Conservation (phyloP, 768 basidiomycete species). For the Russula virescens region DNA sequence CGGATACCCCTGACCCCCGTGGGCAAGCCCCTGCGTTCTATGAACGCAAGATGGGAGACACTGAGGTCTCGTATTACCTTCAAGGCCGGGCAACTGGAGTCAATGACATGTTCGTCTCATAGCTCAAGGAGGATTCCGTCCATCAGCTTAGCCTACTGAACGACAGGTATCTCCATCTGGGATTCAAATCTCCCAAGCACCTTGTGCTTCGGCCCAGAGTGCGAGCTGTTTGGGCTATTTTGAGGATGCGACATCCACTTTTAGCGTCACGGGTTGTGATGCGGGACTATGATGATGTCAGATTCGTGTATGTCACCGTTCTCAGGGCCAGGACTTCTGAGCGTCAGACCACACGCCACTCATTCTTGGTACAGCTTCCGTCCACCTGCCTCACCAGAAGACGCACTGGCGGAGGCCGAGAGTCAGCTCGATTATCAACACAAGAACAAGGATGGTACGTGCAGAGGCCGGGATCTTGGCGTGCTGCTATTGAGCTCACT, state of each 20-base stretch:
- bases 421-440: slow-evolving; percentile 44
- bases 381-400: slow-evolving; percentile 38
- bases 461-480: slow-evolving; percentile 1
- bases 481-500: not conserved
- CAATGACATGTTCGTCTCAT: slow-evolving; percentile 69
- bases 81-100: slow-evolving; percentile 75
- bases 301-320: slow-evolving; percentile 52
- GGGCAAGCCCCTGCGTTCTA: slow-evolving; percentile 15
- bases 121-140: not conserved
- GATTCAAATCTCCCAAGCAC: slow-evolving; percentile 45
- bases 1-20: not conserved
- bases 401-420: slow-evolving; percentile 45
- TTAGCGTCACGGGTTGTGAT: slow-evolving; percentile 59
- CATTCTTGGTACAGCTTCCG: slow-evolving; percentile 29
- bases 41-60: slow-evolving; percentile 63
- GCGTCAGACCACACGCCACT: not conserved
- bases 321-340: not conserved
- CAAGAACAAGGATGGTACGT: slow-evolving; percentile 51
- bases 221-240: slow-evolving; percentile 60
- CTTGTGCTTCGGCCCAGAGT: slow-evolving; percentile 46
- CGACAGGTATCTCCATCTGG: slow-evolving; percentile 73
- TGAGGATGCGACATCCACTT: slow-evolving; percentile 64
- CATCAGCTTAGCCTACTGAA: not conserved
- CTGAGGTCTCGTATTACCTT: slow-evolving; percentile 73
- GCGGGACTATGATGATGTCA: slow-evolving; percentile 56